Evolutionary conservation across 2,329 filamentous ascomycete genomes (phyloP), one percentile per base, ranked within the genome.

Genomic region (Hansfordia pulvinata): DNA sequence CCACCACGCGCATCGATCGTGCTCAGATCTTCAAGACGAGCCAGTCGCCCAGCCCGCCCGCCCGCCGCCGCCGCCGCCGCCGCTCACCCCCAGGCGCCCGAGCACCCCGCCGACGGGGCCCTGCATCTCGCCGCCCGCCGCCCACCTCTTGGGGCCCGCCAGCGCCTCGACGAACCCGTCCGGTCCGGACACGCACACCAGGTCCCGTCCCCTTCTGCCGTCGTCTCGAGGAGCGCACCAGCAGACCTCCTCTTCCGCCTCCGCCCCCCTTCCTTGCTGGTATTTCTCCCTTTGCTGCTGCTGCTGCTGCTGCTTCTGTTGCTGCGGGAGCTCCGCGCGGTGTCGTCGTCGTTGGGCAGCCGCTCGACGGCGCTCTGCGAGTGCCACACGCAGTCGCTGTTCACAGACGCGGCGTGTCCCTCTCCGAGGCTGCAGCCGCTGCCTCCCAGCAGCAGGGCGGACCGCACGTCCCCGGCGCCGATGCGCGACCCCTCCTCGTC

Each of bases 141-240:
- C 57, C 80, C 83, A 92, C 3, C 69, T 54, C 53, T 93, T 93
- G 8, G 74, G 60, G 2, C 90, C 88, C 3, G 84, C 83, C 53
- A 80, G 82, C 36, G 78, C 68, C 22, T 69, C 66, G 20, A 96
- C 66, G 52, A 96, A 96, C 1, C 90, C 88, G 28, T 93, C 83
- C 0, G 90, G 88, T 0, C 90, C 90, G 1, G 85, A 93, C 2
- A 96, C 69, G 30, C 93, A 61, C n/a, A 94, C 58, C 12, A 93
- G 48, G 32, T 74, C 75, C 35, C 2, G 52, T 41, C 8, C 41
- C 39, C 5, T 39, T 41, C 24, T 1, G 28, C 30, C 8, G 36
- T 24, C 2, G 35, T 34, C 30, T 35, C 47, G 46, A 15, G 31
- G 31, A 34, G n/a, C n/a, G n/a, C n/a, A n/a, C n/a, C n/a, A n/a